A percentile compares a stretch with the other conserved stretches of the same genome.
phyloP scores from a whole-genome alignment of 2,329 filamentous ascomycete genomes.

The Colletotrichum sublineola region DNA sequence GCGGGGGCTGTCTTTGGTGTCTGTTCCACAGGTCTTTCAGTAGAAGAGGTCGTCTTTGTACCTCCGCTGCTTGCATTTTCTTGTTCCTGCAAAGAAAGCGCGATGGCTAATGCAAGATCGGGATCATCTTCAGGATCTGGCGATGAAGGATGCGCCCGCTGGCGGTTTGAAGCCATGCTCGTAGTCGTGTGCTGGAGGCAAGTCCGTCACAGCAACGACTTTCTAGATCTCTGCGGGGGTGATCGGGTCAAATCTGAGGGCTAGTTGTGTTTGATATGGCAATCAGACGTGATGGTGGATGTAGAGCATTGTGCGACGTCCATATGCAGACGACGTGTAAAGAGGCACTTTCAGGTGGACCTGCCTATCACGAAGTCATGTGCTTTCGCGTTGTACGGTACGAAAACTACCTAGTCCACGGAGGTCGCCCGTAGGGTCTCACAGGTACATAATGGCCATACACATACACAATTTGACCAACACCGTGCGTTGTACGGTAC shows the following conservation, averaged over 20 bases:
- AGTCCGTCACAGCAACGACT: too few relatives aligned
- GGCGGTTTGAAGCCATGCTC: constrained; percentile 16
- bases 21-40: not conserved
- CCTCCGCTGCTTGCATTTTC: constrained; percentile 4
- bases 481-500: too few relatives aligned
- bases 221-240: not conserved
- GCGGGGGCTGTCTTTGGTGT: constrained; percentile 10
- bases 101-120: constrained; percentile 72
- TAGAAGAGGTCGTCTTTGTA: not conserved
- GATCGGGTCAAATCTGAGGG: too few relatives aligned
- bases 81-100: constrained; percentile 63
- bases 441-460: too few relatives aligned
- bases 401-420: too few relatives aligned
- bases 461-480: too few relatives aligned
- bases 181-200: not conserved
- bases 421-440: too few relatives aligned
- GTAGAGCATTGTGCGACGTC: constrained; percentile 18
- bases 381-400: constrained; percentile 35
- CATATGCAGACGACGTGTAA: constrained; percentile 10
- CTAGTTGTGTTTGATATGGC: not conserved
- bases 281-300: not conserved
- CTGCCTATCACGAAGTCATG: constrained; percentile 47
- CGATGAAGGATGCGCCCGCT: constrained; percentile 10
- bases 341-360: not conserved
- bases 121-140: constrained; percentile 65